Base-by-base conservation (phyloP, 2,329 filamentous ascomycete species). In the Claviceps sorghi region DNA sequence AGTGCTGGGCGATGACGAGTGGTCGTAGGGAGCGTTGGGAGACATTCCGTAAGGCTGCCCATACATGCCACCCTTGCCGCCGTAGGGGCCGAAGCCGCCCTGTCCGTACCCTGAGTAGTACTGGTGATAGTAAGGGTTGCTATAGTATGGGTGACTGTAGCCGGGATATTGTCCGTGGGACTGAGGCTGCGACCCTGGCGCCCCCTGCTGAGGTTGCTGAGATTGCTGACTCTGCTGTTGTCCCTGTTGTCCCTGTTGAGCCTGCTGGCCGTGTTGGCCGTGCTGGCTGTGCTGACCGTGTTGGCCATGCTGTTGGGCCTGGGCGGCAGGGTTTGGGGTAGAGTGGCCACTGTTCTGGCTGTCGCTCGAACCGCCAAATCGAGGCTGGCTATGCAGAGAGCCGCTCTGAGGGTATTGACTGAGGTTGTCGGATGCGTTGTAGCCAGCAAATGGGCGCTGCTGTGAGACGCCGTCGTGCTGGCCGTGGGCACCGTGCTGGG, bases 271-370 rank as follows among this genome's bases (percentile, higher is more conserved):
- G 48, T 58, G 59, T 49, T 57, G 55, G 45, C 52, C 62, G 30
- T 69, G 70, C 49, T 69, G 70, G 55, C 73, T 62, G 30, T 69
- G 70, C 49, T 69, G 70, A 55, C 73, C 71, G 19, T 45, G 44
- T 57, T 67, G 64, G 36, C 71, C 70, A 52, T 66, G 54, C 56
- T 71, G 68, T 60, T 78, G 77, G 47, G 69, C 71, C 62, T 79
- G 77, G 11, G 71, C 70, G 42, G 83, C 76, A 30, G 90, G 89
- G 71, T 94, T 93, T 38, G 91, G 90, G 2, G 90, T 96, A 61
- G 85, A 91, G 67, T 93, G 85, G 45, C 89, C 91, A 65, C 88
- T 95, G 72, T 84, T 88, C 62, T 89, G 86, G 56, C 79, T 78
- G 52, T 95, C 88, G 55, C 76, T 70, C 32, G 74, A 72, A 58